Percentiles rank a stretch among this genome's conserved stretches.
phyloP scores from a whole-genome alignment of 805 yeast species.

The Kurtzmaniella fragi region DNA sequence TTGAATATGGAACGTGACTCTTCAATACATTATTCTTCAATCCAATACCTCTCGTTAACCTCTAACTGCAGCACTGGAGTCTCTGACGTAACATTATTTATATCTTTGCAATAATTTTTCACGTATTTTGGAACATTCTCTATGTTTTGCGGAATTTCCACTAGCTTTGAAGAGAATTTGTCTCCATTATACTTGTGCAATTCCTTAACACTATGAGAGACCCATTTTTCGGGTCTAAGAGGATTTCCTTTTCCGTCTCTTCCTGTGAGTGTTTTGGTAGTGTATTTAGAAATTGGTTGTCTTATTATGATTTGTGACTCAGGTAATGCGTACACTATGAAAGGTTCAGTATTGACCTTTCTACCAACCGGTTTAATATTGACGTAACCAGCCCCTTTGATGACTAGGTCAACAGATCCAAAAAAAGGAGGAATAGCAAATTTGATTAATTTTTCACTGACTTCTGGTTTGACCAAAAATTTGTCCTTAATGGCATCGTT shows the following conservation, averaged over 20 bases:
- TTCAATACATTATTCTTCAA: slow-evolving; percentile 1
- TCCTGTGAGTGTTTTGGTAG: slow-evolving; percentile 32
- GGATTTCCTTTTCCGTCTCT: slow-evolving; percentile 19
- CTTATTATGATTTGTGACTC: slow-evolving; percentile 52
- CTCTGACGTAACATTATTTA: background rate
- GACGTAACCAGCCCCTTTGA: slow-evolving; percentile 61
- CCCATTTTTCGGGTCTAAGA: slow-evolving; percentile 13
- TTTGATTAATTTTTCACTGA: slow-evolving; percentile 24
- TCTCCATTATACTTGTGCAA: slow-evolving; percentile 12
- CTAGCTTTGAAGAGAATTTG: slow-evolving; percentile 11
- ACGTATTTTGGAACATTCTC: background rate
- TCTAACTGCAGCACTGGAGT: background rate
- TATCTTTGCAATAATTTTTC: slow-evolving; percentile 1
- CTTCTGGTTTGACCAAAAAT: slow-evolving; percentile 15
- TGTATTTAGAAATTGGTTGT: slow-evolving; percentile 43
- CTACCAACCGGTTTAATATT: slow-evolving; percentile 57
- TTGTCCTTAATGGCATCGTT: slow-evolving; percentile 9
- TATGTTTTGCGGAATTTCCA: slow-evolving; percentile 6
- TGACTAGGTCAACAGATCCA: slow-evolving; percentile 61
- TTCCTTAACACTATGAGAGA: slow-evolving; percentile 13
- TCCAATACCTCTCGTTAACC: slow-evolving; percentile 1
- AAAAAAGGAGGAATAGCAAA: slow-evolving; percentile 66
- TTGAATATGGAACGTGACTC: too few species aligned
- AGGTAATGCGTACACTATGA: slow-evolving; percentile 46
- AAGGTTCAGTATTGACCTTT: slow-evolving; percentile 18